Evolutionary conservation across 192 early-diverging fungal species (phyloP).

Genomic region (Coemansia sp.): DNA sequence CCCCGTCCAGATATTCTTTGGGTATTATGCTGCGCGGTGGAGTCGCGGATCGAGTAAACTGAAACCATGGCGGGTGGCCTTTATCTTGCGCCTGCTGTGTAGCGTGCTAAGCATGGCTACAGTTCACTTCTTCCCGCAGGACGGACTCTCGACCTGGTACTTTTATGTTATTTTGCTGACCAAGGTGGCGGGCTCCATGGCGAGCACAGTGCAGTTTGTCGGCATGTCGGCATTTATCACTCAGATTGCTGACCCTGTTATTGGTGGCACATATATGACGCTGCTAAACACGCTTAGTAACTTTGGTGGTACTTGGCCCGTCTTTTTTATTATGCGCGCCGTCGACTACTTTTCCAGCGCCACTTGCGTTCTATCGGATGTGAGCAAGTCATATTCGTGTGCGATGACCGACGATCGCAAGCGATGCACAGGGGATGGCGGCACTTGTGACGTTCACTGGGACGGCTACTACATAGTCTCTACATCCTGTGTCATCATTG

Average conservation of each 20-base stretch:
- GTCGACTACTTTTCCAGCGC: slow-evolving; percentile 90
- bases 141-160: slow-evolving; percentile 63
- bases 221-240: slow-evolving; percentile 94
- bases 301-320: slow-evolving; percentile 97
- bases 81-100: slow-evolving; percentile 79
- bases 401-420: slow-evolving; percentile 61
- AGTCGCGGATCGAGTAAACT: slow-evolving; percentile 81
- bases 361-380: slow-evolving; percentile 60
- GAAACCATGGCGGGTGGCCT: slow-evolving; percentile 90
- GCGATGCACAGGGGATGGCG: slow-evolving; percentile 63
- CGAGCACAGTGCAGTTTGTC: slow-evolving; percentile 94
- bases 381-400: slow-evolving; percentile 59
- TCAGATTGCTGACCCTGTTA: slow-evolving; percentile 90
- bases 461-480: slow-evolving; percentile 92
- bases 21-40: slow-evolving; percentile 97
- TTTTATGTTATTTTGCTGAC: slow-evolving; percentile 77
- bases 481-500: slow-evolving; percentile 67
- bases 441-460: slow-evolving; percentile 63
- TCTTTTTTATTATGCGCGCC: slow-evolving; percentile 87
- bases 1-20: slow-evolving; percentile 94
- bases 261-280: slow-evolving; percentile 89
- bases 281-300: slow-evolving; percentile 93
- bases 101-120: slow-evolving; percentile 81
- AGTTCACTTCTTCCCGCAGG: slow-evolving; percentile 74
- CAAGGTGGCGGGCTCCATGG: slow-evolving; percentile 83